Evolutionary conservation across 306 rosid species (phyloP).

Genomic region (Quercus mongolica): DNA sequence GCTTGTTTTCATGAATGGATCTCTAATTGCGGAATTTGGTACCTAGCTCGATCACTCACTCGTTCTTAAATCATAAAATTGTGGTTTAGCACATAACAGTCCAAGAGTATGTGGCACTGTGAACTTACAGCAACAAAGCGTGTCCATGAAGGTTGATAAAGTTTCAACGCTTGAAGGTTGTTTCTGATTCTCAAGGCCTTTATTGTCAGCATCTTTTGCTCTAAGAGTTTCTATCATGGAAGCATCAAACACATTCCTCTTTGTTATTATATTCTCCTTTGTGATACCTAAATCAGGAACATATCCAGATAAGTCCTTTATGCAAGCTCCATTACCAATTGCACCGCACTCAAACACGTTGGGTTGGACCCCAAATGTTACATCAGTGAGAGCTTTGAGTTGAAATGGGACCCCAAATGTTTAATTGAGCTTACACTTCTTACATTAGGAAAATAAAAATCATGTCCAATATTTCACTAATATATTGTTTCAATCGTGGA

Average conservation of each 20-base stretch:
- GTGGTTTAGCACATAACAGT: too few species aligned
- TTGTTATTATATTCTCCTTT: conserved; percentile 32
- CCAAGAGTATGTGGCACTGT: neutral
- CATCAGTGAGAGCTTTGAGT: conserved; percentile 18
- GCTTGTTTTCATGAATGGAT: conserved; percentile 4
- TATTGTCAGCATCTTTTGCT: conserved; percentile 12
- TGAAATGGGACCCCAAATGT: conserved; percentile 31
- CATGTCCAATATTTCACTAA: too few species aligned
- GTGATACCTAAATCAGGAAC: conserved; percentile 28
- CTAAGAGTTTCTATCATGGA: conserved; percentile 32
- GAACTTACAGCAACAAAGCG: conserved; percentile 24
- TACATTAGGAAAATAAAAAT: too few species aligned
- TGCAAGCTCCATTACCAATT: conserved; percentile 30
- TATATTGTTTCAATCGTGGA: too few species aligned
- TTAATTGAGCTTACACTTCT: too few species aligned
- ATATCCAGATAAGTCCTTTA: conserved; percentile 20
- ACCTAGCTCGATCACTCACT: neutral
- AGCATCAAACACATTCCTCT: conserved; percentile 42
- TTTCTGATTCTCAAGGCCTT: neutral
- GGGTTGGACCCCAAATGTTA: conserved; percentile 43
- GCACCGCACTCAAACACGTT: conserved; percentile 50
- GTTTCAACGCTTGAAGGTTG: conserved; percentile 53
- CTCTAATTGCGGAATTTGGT: neutral
- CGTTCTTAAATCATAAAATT: neutral
- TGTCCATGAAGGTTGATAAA: conserved; percentile 48